phyloP scores from a whole-genome alignment of 177 flowering plant species.

The Telopea speciosissima region DNA sequence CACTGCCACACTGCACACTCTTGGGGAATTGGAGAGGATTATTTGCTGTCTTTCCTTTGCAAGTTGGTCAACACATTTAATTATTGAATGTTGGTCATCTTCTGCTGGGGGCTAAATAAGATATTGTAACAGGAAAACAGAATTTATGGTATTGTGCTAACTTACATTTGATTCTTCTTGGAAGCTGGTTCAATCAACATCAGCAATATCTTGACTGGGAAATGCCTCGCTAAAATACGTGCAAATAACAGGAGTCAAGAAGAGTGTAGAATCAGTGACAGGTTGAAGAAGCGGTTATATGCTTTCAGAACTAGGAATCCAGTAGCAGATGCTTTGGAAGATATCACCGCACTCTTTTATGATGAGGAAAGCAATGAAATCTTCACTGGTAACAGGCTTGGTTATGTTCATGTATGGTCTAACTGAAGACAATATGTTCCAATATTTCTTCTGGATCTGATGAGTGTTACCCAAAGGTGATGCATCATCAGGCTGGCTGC shows the following conservation, averaged over 20 bases:
- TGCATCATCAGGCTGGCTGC: background rate
- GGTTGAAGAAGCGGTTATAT: constrained; percentile 30
- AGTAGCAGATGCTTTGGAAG: constrained; percentile 87
- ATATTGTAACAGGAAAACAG: too few relatives aligned
- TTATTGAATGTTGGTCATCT: too few relatives aligned
- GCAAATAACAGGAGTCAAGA: constrained; percentile 42
- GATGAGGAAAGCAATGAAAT: constrained; percentile 97
- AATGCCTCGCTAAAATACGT: constrained; percentile 88
- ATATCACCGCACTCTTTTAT: constrained; percentile 88
- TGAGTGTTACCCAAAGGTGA: background rate
- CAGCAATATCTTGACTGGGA: constrained; percentile 94
- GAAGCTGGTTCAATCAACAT: constrained; percentile 95
- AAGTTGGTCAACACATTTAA: too few relatives aligned
- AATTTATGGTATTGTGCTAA: too few relatives aligned
- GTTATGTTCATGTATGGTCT: constrained; percentile 96
- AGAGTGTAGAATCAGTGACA: constrained; percentile 26
- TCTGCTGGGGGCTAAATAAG: too few relatives aligned
- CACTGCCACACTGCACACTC: too few relatives aligned
- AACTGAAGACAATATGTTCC: constrained; percentile 34
- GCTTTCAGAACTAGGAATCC: constrained; percentile 45
- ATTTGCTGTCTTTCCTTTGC: too few relatives aligned
- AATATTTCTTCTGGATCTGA: background rate
- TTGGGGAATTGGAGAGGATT: too few relatives aligned
- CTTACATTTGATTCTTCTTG: constrained; percentile 12
- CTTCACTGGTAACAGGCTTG: constrained; percentile 88